Evolutionary conservation across 2,329 filamentous ascomycete genomes (phyloP).

Genomic region (Penicillium sp.): DNA sequence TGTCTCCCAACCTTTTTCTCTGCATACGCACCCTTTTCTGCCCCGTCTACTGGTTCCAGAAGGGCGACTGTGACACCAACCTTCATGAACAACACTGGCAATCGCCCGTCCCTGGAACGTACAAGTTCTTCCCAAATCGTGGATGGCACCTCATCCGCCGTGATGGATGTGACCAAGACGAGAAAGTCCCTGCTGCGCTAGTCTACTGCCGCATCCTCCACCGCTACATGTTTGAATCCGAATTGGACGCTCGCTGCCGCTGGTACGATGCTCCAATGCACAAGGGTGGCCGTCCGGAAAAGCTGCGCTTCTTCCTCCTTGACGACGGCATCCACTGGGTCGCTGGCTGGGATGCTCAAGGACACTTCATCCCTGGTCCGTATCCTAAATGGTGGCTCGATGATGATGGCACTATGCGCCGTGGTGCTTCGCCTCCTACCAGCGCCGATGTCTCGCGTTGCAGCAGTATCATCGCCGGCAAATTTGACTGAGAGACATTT

Average conservation of each 20-base stretch:
- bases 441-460: constrained; percentile 38
- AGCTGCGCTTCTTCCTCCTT: constrained; percentile 48
- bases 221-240: constrained; percentile 47
- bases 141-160: constrained; percentile 50
- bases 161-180: constrained; percentile 34
- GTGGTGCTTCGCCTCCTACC: constrained; percentile 30
- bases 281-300: constrained; percentile 36
- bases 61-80: constrained; percentile 38
- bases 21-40: constrained; percentile 49
- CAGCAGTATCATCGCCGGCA: constrained; percentile 33
- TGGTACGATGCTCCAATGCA: constrained; percentile 41
- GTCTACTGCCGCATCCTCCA: constrained; percentile 50
- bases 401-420: constrained; percentile 37
- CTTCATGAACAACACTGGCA: constrained; percentile 49
- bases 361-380: constrained; percentile 50
- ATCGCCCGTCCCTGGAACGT: constrained; percentile 47
- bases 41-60: constrained; percentile 50
- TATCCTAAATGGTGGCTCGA: constrained; percentile 51
- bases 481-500: constrained; percentile 22
- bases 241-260: constrained; percentile 48
- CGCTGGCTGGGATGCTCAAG: constrained; percentile 49
- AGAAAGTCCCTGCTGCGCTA: constrained; percentile 37
- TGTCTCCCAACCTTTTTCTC: constrained; percentile 52
- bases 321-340: constrained; percentile 51
- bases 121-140: constrained; percentile 49